Evolutionary conservation across 345 rosid species (phyloP).

Genomic region (Brassica carinata): DNA sequence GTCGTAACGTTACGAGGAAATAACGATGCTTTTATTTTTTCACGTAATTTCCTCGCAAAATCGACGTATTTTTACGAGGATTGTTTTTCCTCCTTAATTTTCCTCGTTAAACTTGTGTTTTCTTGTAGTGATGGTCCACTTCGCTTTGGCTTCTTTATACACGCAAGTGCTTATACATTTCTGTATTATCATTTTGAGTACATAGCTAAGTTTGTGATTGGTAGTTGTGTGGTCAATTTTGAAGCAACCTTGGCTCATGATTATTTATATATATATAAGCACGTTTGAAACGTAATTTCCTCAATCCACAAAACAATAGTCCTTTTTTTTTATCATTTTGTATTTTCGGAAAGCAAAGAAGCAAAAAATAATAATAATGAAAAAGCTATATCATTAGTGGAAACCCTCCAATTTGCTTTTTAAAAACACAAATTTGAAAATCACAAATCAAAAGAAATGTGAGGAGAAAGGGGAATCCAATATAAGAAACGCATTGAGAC

Average conservation of each 20-base stretch:
- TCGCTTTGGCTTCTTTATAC: constrained; percentile 1
- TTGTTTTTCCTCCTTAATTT: too few relatives aligned
- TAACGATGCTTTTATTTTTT: too few relatives aligned
- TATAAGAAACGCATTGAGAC: neutral
- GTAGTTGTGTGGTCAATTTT: neutral
- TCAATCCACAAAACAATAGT: neutral
- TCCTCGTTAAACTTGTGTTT: too few relatives aligned
- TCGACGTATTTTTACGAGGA: too few relatives aligned
- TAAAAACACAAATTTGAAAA: neutral
- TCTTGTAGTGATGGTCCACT: neutral
- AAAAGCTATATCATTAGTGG: neutral
- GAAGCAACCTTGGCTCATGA: neutral
- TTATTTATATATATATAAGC: neutral
- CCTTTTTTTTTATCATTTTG: neutral
- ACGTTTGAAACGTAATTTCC: neutral
- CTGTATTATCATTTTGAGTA: neutral
- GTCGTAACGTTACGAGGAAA: too few relatives aligned
- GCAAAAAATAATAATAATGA: neutral
- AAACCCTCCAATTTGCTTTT: neutral
- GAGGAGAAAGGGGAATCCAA: neutral
- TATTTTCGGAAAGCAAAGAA: neutral
- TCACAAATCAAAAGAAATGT: neutral
- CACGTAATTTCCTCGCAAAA: too few relatives aligned
- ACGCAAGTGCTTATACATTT: neutral
- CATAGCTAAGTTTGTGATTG: neutral